Conservation (phyloP, 202 grass and related monocot genomes). For the Hordeum pubiflorum region DNA sequence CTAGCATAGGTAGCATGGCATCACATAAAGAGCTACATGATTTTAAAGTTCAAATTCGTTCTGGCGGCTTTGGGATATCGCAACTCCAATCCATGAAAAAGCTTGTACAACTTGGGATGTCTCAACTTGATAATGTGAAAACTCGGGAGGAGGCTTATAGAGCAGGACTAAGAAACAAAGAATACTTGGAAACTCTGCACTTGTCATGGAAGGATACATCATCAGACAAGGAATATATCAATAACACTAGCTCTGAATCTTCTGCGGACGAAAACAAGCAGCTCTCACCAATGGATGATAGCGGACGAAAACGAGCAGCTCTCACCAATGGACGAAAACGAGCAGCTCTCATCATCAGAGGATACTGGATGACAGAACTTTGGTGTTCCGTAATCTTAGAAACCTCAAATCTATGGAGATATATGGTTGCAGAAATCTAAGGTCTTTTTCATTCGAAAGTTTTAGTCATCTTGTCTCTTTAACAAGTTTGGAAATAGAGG, state of each 20-base stretch:
- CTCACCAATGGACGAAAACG: no score
- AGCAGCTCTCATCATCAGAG: no score
- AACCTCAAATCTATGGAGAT: neutral
- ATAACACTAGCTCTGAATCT: neutral
- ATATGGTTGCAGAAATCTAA: neutral
- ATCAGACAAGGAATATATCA: neutral
- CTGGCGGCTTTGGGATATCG: constrained; percentile 1
- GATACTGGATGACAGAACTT: neutral
- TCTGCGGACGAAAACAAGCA: neutral
- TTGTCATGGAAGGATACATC: constrained; percentile 5
- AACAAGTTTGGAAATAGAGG: neutral
- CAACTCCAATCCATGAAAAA: neutral
- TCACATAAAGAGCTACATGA: constrained; percentile 1
- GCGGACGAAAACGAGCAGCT: no score
- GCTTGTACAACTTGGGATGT: no score
- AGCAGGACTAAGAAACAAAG: constrained; percentile 13
- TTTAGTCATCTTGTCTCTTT: constrained; percentile 23
- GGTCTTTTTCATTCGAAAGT: neutral
- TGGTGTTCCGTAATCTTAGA: constrained; percentile 17
- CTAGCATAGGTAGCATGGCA: constrained; percentile 7
- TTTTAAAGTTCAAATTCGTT: neutral
- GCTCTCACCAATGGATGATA: no score
- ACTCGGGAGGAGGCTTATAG: neutral
- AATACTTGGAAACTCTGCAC: neutral
- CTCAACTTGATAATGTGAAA: neutral